Evolutionary conservation across 2,329 filamentous ascomycete genomes (phyloP).

Genomic region (Hymenotorrendiella dingleyae): DNA sequence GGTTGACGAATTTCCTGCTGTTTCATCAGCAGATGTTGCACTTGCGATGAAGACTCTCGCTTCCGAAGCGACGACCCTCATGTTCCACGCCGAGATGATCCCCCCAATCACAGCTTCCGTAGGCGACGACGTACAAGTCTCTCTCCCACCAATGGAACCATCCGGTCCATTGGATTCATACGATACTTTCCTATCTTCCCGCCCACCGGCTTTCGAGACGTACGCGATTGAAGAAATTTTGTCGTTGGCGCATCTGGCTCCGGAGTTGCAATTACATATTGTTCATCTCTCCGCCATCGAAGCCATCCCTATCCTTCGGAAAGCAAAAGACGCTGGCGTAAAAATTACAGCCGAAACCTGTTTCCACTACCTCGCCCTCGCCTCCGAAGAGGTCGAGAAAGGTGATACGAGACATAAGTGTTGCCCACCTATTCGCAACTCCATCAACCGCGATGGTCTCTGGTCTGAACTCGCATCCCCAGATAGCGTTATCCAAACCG

Average conservation of each 20-base stretch:
- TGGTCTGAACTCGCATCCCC: slow-evolving; percentile 72
- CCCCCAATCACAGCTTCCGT: slow-evolving; percentile 78
- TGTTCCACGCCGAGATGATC: slow-evolving; percentile 99
- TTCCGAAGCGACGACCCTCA: slow-evolving; percentile 79
- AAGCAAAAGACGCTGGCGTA: slow-evolving; percentile 54
- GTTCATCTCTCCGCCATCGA: slow-evolving; percentile 66
- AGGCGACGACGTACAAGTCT: slow-evolving; percentile 67
- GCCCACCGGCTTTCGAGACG: slow-evolving; percentile 84
- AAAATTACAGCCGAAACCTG: slow-evolving; percentile 74
- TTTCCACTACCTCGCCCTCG: slow-evolving; percentile 67
- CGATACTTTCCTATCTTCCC: slow-evolving; percentile 84
- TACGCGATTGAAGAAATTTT: slow-evolving; percentile 86
- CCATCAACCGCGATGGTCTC: slow-evolving; percentile 37
- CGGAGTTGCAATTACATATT: slow-evolving; percentile 81
- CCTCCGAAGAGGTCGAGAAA: slow-evolving; percentile 58
- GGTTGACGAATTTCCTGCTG: slow-evolving; percentile 93
- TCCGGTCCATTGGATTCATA: slow-evolving; percentile 71
- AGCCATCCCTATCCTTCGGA: slow-evolving; percentile 59
- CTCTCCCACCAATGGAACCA: slow-evolving; percentile 63
- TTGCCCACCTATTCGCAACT: slow-evolving; percentile 63
- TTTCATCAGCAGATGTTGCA: slow-evolving; percentile 72
- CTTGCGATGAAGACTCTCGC: slow-evolving; percentile 77
- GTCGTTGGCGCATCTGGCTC: slow-evolving; percentile 71
- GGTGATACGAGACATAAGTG: slow-evolving; percentile 71
- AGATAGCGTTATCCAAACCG: slow-evolving; percentile 79